A percentile compares a stretch with the other conserved stretches of the same genome.
These are phyloP conservation scores for Harringtonia lauricola DNA, from an alignment of 2,329 filamentous ascomycete genomes.

Conservation along the genomic window DNA sequence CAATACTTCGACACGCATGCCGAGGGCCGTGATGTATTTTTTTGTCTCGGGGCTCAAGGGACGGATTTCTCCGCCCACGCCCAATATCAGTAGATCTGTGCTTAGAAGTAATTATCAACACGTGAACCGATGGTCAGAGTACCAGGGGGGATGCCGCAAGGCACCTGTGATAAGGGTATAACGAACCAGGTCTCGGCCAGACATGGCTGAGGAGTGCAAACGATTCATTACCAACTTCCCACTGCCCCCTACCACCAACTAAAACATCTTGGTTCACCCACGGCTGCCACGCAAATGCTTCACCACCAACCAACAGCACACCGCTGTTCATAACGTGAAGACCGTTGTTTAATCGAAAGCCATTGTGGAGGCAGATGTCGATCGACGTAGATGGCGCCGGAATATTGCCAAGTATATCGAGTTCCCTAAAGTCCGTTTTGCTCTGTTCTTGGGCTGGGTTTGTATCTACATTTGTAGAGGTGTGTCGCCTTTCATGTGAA, in stretches of 20 bases:
- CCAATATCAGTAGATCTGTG: slow-evolving; percentile 81
- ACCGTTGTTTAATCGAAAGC: slow-evolving; percentile 80
- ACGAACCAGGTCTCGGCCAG: slow-evolving; percentile 75
- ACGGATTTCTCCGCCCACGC: slow-evolving; percentile 63
- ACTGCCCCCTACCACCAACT: slow-evolving; percentile 68
- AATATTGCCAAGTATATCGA: slow-evolving; percentile 70
- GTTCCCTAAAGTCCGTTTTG: slow-evolving; percentile 52
- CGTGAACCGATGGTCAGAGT: neutral
- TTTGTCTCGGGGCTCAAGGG: slow-evolving; percentile 69
- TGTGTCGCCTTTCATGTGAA: neutral
- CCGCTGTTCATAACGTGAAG: slow-evolving; percentile 49
- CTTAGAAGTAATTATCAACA: too few species aligned
- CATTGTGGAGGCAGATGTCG: slow-evolving; percentile 70
- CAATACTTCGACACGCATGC: slow-evolving; percentile 76
- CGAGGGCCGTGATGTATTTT: slow-evolving; percentile 60
- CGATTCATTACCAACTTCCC: slow-evolving; percentile 58
- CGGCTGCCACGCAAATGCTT: slow-evolving; percentile 81
- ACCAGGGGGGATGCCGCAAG: neutral
- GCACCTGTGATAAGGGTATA: neutral
- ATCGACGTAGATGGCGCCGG: slow-evolving; percentile 72
- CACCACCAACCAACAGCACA: slow-evolving; percentile 67
- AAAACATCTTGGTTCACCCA: slow-evolving; percentile 49
- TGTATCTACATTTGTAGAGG: neutral
- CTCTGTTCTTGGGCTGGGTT: neutral
- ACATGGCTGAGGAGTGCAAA: slow-evolving; percentile 69